Evolutionary conservation across 805 yeast species (phyloP).

Genomic region (Wickerhamomyces ciferrii): DNA sequence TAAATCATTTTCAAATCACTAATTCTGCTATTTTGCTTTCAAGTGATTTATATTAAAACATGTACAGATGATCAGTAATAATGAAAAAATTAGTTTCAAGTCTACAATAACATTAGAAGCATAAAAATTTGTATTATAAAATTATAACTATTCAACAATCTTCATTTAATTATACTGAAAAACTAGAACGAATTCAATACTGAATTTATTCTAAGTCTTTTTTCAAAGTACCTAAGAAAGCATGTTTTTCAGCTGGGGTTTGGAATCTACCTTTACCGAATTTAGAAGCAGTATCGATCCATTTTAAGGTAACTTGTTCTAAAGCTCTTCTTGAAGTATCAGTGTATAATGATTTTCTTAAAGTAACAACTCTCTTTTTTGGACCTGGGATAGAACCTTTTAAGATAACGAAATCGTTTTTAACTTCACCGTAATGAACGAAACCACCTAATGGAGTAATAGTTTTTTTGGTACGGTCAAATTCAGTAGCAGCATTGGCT

Average conservation of each 20-base stretch:
- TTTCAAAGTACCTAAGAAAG: conserved; percentile 99
- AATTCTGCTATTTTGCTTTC: no score
- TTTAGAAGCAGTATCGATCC: conserved; percentile 99
- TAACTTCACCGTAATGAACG: conserved; percentile 97
- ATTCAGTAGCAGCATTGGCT: conserved; percentile 90
- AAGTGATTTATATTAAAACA: no score
- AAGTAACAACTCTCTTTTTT: conserved; percentile 98
- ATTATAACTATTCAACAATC: neutral
- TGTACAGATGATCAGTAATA: no score
- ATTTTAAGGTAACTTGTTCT: conserved; percentile 95
- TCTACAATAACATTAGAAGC: neutral
- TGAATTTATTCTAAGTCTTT: conserved; percentile 66
- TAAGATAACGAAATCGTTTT: conserved; percentile 95
- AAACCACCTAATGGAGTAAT: conserved; percentile 99
- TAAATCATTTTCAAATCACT: no score
- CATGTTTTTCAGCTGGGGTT: conserved; percentile 99
- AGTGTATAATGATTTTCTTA: conserved; percentile 97
- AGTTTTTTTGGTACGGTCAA: conserved; percentile 99
- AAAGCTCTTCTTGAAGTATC: conserved; percentile 97
- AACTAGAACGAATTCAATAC: neutral
- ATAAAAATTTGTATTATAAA: neutral
- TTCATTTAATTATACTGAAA: neutral
- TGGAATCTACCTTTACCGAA: conserved; percentile 99
- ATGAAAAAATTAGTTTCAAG: no score
- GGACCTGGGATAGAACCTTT: conserved; percentile 99